A percentile compares a stretch with the other conserved stretches of the same genome.
Conservation (phyloP, 2,329 filamentous ascomycete genomes). For the Thyridium curvatum region DNA sequence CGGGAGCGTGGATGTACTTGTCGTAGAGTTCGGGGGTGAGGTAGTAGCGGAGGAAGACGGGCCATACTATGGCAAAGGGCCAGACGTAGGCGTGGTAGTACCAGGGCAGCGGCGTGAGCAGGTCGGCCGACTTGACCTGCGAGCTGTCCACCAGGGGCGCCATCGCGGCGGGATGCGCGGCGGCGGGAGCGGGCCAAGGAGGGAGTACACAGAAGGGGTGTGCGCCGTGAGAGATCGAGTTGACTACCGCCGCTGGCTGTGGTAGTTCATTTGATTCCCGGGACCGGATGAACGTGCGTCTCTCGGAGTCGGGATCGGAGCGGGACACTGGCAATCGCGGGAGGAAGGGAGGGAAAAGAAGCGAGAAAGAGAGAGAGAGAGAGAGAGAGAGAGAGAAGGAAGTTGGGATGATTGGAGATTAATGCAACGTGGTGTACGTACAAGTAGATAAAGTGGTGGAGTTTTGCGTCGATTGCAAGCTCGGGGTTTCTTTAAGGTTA, state of each 20-base stretch:
- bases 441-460: too few species aligned
- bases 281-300: too few species aligned
- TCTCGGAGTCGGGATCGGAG: too few species aligned
- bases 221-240: too few species aligned
- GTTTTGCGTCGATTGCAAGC: too few species aligned
- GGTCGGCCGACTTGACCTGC: slow-evolving; percentile 80
- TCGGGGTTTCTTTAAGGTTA: too few species aligned
- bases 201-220: background rate
- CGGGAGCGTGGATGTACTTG: slow-evolving; percentile 82
- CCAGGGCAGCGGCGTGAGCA: slow-evolving; percentile 79
- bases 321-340: too few species aligned
- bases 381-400: too few species aligned
- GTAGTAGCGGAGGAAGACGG: slow-evolving; percentile 83
- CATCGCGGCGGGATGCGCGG: slow-evolving; percentile 34
- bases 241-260: too few species aligned
- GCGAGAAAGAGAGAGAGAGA: slow-evolving; percentile 3
- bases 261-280: too few species aligned
- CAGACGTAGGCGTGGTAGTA: slow-evolving; percentile 84
- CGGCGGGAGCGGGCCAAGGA: background rate
- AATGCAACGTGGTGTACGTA: too few species aligned
- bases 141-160: slow-evolving; percentile 83
- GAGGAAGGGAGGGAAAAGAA: slow-evolving; percentile 1
- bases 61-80: slow-evolving; percentile 91
- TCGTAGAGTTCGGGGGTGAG: slow-evolving; percentile 79
- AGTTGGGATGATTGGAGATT: too few species aligned